phyloP scores from a whole-genome alignment of 768 basidiomycete genomes.

The Pleurotus ostreatus region DNA sequence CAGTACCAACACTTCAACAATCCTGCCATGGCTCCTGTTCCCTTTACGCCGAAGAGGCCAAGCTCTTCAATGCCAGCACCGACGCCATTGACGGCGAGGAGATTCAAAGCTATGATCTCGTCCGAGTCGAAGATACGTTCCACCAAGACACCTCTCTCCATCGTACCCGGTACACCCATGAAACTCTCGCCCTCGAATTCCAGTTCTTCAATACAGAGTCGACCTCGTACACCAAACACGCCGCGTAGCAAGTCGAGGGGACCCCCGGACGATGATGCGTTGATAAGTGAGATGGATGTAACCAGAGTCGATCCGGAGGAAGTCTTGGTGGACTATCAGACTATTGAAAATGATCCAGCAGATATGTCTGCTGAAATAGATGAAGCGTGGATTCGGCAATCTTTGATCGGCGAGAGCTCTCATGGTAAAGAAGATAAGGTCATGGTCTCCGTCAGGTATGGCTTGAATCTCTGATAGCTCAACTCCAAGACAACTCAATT shows the following conservation, averaged over 20 bases:
- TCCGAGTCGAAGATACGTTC: constrained; percentile 29
- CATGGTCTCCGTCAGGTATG: constrained; percentile 76
- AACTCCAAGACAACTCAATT: no score
- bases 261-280: constrained; percentile 41
- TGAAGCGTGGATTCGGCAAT: constrained; percentile 38
- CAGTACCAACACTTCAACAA: neutral
- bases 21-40: neutral
- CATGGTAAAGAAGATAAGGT: constrained; percentile 82
- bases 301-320: constrained; percentile 72
- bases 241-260: constrained; percentile 39
- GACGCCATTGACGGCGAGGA: constrained; percentile 47
- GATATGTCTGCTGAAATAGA: constrained; percentile 72
- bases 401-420: constrained; percentile 22
- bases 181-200: constrained; percentile 26
- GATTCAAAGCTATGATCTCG: constrained; percentile 55
- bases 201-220: constrained; percentile 22
- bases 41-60: constrained; percentile 4
- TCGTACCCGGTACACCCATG: constrained; percentile 54
- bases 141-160: constrained; percentile 23
- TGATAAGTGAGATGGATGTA: constrained; percentile 69
- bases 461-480: neutral
- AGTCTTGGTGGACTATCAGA: constrained; percentile 71
- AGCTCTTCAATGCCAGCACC: constrained; percentile 4
- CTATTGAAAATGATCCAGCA: constrained; percentile 48
- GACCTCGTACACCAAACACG: constrained; percentile 53